These are phyloP conservation scores for Phytophthora pluvialis DNA, from an alignment of 352 stramenopile genomes.

Conservation along the genomic window DNA sequence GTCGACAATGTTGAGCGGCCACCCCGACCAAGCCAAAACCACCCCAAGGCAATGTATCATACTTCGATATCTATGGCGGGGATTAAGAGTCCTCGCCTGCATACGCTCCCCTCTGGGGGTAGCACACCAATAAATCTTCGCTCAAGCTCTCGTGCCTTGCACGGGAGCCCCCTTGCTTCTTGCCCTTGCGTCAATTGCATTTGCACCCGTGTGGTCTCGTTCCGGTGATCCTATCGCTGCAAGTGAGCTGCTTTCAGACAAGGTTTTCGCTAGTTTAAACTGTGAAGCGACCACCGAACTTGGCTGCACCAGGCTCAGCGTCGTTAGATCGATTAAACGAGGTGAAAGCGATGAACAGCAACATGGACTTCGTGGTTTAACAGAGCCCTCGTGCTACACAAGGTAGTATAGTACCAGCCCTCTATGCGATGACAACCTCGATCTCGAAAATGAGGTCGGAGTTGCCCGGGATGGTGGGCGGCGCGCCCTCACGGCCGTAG, in stretches of 20 bases:
- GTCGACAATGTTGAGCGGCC: neutral
- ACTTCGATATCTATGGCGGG: slow-evolving; percentile 38
- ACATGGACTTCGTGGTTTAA: slow-evolving; percentile 7
- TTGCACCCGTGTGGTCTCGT: neutral
- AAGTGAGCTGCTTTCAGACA: neutral
- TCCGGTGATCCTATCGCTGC: neutral
- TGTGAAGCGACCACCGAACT: slow-evolving; percentile 12
- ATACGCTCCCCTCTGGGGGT: slow-evolving; percentile 14
- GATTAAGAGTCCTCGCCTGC: slow-evolving; percentile 3
- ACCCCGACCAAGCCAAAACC: neutral
- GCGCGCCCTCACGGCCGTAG: slow-evolving; percentile 90
- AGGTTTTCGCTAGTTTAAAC: no score
- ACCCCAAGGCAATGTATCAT: slow-evolving; percentile 24
- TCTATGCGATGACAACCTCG: slow-evolving; percentile 82
- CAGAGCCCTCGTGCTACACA: slow-evolving; percentile 7
- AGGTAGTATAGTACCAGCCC: slow-evolving; percentile 1
- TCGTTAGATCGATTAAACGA: slow-evolving; percentile 14
- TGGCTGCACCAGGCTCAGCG: neutral
- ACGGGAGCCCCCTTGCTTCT: slow-evolving; percentile 25
- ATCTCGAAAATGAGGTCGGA: slow-evolving; percentile 95
- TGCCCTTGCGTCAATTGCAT: slow-evolving; percentile 9
- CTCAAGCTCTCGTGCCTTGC: slow-evolving; percentile 23
- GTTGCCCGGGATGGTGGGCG: slow-evolving; percentile 89
- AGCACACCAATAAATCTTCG: slow-evolving; percentile 29
- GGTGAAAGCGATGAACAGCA: slow-evolving; percentile 7